Base-by-base conservation (phyloP, 148 eudicot genomes). In the Vaccinium corymbosum region DNA sequence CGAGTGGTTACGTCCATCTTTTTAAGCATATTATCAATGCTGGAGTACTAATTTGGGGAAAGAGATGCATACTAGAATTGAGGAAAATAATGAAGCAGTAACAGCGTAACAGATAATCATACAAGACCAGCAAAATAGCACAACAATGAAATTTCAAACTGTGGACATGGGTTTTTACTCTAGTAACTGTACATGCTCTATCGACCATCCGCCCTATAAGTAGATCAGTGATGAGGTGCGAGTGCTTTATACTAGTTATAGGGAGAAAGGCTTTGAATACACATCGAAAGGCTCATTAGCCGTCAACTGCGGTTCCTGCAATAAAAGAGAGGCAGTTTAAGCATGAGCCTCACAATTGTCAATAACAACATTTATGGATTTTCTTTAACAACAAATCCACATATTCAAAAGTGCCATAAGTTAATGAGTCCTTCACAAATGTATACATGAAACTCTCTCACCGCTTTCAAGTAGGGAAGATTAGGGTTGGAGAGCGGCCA, bases 241-340 rank as follows among this genome's bases (percentile, higher is more conserved):
- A 66, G 29, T 22, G 76, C 38, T 49, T 62, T 77, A 46, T 42
- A 42, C 46, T 42, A 42, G 51, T 38, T 72, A 90, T 9, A 90
- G 70, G 50, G 93, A 84, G 83, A 90, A 90, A 59, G 85, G 88
- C 84, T 86, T 90, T 19, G 87, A 68, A 70, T 87, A 89, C 55
- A 89, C 88, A 71, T 90, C 93, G 83, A 90, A 90, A 27, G 75
- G 81, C 72, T 90, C 93, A 73, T 85, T 89, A 0, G 91, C 81
- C 55, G 88, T 86, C 57, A 90, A 84, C 62, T 90, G 93, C 19
- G 93, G 93, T 81, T 90, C 93, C 93, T 90, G 91, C 89, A 83
- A 9, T 27, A 22, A 82, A 79, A 83, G 56, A 73, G 25, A 29
- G 16, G 13, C 20, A 49, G 22, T 46, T 46, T 57, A 42, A 84